phyloP scores from a whole-genome alignment of 768 basidiomycete species.

The Russula dissimulans region DNA sequence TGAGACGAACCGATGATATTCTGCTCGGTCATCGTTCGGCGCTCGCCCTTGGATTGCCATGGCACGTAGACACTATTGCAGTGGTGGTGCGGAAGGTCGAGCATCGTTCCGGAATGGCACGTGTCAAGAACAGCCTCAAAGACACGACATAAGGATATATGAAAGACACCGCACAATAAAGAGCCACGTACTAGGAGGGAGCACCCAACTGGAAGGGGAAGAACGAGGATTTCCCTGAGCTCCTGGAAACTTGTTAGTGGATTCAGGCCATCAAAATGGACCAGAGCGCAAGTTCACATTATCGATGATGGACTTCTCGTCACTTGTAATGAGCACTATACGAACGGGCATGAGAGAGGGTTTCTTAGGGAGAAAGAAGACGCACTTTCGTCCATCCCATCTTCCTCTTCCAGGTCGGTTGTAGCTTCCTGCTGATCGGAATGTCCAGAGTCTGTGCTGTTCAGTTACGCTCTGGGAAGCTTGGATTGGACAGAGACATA shows the following conservation, averaged over 20 bases:
- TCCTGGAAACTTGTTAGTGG: slow-evolving; percentile 4
- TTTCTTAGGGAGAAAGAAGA: no score
- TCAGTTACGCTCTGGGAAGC: background rate
- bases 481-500: slow-evolving; percentile 3
- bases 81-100: slow-evolving; percentile 22
- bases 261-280: background rate
- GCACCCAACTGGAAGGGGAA: slow-evolving; percentile 17
- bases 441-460: slow-evolving; percentile 21
- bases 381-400: slow-evolving; percentile 22
- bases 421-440: slow-evolving; percentile 16
- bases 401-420: slow-evolving; percentile 17
- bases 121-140: slow-evolving; percentile 22
- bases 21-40: slow-evolving; percentile 18
- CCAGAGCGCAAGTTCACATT: slow-evolving; percentile 13
- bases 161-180: background rate
- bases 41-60: slow-evolving; percentile 21
- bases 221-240: slow-evolving; percentile 9
- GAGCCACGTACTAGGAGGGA: slow-evolving; percentile 13
- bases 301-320: slow-evolving; percentile 20
- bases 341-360: background rate
- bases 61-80: slow-evolving; percentile 23
- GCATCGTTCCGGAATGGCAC: slow-evolving; percentile 23
- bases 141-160: background rate
- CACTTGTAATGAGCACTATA: slow-evolving; percentile 9
- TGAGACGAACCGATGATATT: slow-evolving; percentile 11